Evolutionary conservation across 2,329 filamentous ascomycete genomes (phyloP).

Genomic region (Hypomyces rosellus): DNA sequence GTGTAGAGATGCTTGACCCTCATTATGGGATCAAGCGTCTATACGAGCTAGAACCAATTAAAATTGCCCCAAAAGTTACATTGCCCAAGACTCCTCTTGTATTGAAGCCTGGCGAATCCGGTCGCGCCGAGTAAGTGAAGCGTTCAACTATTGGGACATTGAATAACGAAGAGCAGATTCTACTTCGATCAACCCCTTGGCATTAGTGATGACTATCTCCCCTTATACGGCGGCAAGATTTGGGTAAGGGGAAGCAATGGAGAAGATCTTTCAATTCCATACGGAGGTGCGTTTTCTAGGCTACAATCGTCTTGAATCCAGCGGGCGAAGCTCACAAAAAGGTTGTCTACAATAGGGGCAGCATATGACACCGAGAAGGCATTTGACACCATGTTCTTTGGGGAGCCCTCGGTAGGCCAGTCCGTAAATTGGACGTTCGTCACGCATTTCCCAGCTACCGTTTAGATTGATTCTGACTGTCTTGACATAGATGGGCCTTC

Average conservation of each 20-base stretch:
- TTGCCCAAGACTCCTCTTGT: conserved; percentile 20
- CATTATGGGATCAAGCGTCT: conserved; percentile 23
- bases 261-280: conserved; percentile 37
- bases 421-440: conserved; percentile 20
- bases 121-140: conserved; percentile 20
- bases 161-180: conserved; percentile 18
- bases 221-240: conserved; percentile 40
- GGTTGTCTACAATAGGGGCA: conserved; percentile 19
- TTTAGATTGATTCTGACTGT: not conserved
- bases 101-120: conserved; percentile 24
- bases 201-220: conserved; percentile 29
- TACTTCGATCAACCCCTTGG: conserved; percentile 22
- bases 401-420: conserved; percentile 21
- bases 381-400: conserved; percentile 32
- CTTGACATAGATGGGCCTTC: conserved; percentile 26
- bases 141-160: not conserved
- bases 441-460: not conserved
- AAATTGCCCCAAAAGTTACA: conserved; percentile 22
- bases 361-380: conserved; percentile 33
- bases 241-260: conserved; percentile 33
- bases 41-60: conserved; percentile 21
- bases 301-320: not conserved
- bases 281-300: conserved; percentile 25
- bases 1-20: conserved; percentile 27
- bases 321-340: not conserved